phyloP scores from a whole-genome alignment of 768 basidiomycete genomes.

The Mycena crocata region DNA sequence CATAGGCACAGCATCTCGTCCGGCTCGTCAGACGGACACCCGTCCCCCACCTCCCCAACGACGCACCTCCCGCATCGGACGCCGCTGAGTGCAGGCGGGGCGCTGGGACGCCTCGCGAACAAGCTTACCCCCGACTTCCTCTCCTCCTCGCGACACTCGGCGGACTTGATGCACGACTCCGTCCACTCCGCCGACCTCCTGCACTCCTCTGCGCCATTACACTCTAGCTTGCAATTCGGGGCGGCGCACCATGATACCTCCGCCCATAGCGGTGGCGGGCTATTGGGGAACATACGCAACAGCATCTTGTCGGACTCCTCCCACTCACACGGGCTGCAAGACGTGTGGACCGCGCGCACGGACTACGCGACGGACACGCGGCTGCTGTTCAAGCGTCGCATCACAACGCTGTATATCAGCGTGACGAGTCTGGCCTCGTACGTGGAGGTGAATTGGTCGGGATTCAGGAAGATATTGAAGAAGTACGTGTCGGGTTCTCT shows the following conservation, averaged over 20 bases:
- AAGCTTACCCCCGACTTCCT: conserved; percentile 54
- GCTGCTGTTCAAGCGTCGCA: conserved; percentile 88
- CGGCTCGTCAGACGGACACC: conserved; percentile 49
- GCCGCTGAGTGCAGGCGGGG: too few relatives aligned
- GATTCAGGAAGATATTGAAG: conserved; percentile 95
- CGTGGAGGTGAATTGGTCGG: conserved; percentile 91
- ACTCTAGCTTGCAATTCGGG: too few relatives aligned
- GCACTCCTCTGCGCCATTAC: too few relatives aligned
- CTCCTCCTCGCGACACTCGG: too few relatives aligned
- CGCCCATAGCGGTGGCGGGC: too few relatives aligned
- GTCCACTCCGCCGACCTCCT: too few relatives aligned
- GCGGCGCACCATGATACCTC: too few relatives aligned
- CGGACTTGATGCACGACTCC: too few relatives aligned
- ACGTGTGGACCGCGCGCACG: conserved; percentile 83
- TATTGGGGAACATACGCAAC: too few relatives aligned
- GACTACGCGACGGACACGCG: conserved; percentile 88
- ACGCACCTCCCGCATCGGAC: too few relatives aligned
- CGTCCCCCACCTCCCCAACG: conserved; percentile 4
- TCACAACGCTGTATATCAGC: conserved; percentile 84
- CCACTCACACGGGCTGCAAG: conserved; percentile 51
- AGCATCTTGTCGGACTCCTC: conserved; percentile 61
- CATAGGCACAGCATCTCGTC: conserved; percentile 64
- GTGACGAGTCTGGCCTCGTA: conserved; percentile 85
- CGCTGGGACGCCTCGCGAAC: conserved; percentile 56
- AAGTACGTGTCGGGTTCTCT: too few relatives aligned